Percentiles rank a stretch among this genome's conserved stretches.
phyloP scores from a whole-genome alignment of 495 filamentous ascomycete genomes.

The Melanomma pulvis-pyrius region DNA sequence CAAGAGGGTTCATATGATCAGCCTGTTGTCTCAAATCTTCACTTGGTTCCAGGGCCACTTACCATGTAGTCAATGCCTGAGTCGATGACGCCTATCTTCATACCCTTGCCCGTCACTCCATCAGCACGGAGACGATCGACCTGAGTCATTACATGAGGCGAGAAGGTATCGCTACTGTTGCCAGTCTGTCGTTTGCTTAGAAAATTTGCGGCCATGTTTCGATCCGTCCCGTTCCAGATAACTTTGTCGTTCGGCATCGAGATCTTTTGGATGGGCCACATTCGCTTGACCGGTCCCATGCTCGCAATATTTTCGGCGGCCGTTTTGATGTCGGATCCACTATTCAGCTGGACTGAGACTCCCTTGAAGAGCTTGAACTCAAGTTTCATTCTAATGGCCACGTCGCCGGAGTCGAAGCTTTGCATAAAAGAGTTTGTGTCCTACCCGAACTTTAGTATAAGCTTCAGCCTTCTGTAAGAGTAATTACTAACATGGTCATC shows the following conservation, averaged over 20 bases:
- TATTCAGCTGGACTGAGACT: background rate
- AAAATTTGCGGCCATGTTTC: background rate
- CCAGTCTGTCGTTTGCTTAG: background rate
- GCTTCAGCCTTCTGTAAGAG: no score
- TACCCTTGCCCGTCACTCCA: background rate
- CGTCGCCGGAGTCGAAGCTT: constrained; percentile 3
- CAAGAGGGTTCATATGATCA: no score
- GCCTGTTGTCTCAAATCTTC: no score
- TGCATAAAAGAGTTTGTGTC: background rate
- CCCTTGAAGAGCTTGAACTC: constrained; percentile 3
- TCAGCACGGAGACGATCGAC: constrained; percentile 7
- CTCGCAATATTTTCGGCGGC: background rate
- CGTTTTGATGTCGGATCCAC: background rate
- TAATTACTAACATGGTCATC: no score
- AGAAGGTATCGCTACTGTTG: no score
- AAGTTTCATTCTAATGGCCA: no score
- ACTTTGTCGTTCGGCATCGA: background rate
- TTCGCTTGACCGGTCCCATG: constrained; percentile 1
- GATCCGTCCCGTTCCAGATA: background rate
- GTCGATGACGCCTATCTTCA: constrained; percentile 4
- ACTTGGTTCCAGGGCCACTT: no score
- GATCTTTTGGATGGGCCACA: constrained; percentile 2
- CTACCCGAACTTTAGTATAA: background rate
- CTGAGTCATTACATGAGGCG: constrained; percentile 5
- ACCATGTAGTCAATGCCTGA: constrained; percentile 3